Evolutionary conservation across 2,329 filamentous ascomycete genomes (phyloP).

Genomic region (Aspergillus pseudoviridinutans): DNA sequence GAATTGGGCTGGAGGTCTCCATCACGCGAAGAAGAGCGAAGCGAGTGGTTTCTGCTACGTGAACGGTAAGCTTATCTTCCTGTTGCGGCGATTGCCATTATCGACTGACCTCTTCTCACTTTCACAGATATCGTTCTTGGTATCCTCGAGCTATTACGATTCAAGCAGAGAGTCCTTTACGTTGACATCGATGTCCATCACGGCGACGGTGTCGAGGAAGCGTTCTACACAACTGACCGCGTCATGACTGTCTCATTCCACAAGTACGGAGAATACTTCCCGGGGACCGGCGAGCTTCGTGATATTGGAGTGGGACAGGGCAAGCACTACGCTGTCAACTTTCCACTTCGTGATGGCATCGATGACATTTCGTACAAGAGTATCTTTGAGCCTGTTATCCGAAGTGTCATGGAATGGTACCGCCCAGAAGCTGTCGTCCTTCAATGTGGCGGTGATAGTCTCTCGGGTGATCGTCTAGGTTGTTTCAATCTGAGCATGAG

Average conservation of each 20-base stretch:
- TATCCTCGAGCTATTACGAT: conserved; percentile 61
- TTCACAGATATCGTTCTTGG: conserved; percentile 60
- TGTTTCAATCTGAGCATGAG: conserved; percentile 70
- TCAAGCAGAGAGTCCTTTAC: conserved; percentile 62
- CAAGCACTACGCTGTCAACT: conserved; percentile 67
- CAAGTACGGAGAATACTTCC: conserved; percentile 71
- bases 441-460: conserved; percentile 65
- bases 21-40: conserved; percentile 93
- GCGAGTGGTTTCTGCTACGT: conserved; percentile 98
- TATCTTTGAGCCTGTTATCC: conserved; percentile 65
- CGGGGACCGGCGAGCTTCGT: conserved; percentile 64
- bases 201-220: conserved; percentile 66
- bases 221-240: conserved; percentile 67
- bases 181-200: conserved; percentile 67
- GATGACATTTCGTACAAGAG: conserved; percentile 64
- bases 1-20: conserved; percentile 93
- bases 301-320: conserved; percentile 65
- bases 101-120: conserved; percentile 10
- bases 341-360: conserved; percentile 65
- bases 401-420: conserved; percentile 66
- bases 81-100: neutral
- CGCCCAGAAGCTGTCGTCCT: conserved; percentile 64
- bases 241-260: conserved; percentile 71
- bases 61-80: conserved; percentile 56
- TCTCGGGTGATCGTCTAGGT: conserved; percentile 63